Percentiles rank a stretch among this genome's conserved stretches.
Evolutionary conservation across 768 basidiomycete species (phyloP).

Genomic region (Pleurotus djamor): DNA sequence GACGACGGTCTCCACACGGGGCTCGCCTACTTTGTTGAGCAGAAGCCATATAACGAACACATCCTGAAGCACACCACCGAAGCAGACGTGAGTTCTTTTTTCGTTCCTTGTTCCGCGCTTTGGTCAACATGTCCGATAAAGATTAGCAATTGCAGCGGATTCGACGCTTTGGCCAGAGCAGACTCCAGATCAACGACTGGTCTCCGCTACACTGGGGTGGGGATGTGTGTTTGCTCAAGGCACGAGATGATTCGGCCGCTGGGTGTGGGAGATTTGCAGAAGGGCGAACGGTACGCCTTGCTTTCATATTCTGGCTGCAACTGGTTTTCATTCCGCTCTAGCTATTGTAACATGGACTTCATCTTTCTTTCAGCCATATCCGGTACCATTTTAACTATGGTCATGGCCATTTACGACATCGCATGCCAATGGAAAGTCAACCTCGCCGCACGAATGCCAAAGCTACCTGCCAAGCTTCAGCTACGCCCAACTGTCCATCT

Average conservation of each 20-base stretch:
- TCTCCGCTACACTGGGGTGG: slow-evolving; percentile 16
- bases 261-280: slow-evolving; percentile 21
- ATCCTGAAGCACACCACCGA: not conserved
- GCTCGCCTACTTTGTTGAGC: no score
- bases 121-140: no score
- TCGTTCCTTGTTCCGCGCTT: not conserved
- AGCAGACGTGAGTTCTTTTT: not conserved
- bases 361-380: slow-evolving; percentile 10
- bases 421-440: slow-evolving; percentile 20
- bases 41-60: not conserved
- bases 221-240: slow-evolving; percentile 13
- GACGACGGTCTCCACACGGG: slow-evolving; percentile 18
- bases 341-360: slow-evolving; percentile 21
- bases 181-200: slow-evolving; percentile 13
- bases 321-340: slow-evolving; percentile 1
- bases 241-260: slow-evolving; percentile 14
- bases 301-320: no score
- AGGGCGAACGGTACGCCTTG: slow-evolving; percentile 21
- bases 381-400: no score
- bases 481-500: no score
- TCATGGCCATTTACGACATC: slow-evolving; percentile 20
- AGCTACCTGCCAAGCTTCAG: slow-evolving; percentile 5
- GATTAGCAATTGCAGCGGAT: no score
- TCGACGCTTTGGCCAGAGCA: no score
- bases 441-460: slow-evolving; percentile 10